Conservation (phyloP, 345 rosid species). For the Linum trigynum region DNA sequence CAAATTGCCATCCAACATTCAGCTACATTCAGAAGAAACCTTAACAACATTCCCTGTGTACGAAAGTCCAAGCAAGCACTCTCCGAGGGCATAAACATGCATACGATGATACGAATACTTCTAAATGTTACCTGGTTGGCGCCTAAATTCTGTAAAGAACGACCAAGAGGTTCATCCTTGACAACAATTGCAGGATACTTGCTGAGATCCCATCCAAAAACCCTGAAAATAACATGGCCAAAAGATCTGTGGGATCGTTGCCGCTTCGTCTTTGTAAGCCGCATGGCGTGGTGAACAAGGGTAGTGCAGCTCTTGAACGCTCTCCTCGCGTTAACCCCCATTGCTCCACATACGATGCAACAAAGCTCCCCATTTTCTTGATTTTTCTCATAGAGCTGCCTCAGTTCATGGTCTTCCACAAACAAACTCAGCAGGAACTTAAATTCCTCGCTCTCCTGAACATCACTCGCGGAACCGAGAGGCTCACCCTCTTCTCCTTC, state of each 20-base stretch:
- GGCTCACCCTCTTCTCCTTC: not conserved
- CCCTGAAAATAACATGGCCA: not conserved
- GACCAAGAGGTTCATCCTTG: not conserved
- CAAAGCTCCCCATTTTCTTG: not conserved
- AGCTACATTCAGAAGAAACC: too few species aligned
- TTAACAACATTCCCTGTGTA: not conserved
- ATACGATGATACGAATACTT: not conserved
- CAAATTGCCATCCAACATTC: too few species aligned
- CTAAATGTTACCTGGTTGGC: not conserved
- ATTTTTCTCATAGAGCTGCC: not conserved
- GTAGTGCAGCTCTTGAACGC: not conserved
- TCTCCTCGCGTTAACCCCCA: not conserved
- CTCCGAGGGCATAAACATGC: not conserved
- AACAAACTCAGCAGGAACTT: not conserved
- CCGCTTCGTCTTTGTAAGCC: not conserved
- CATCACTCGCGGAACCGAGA: not conserved
- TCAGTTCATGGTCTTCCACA: not conserved
- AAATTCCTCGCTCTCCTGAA: not conserved
- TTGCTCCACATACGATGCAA: not conserved
- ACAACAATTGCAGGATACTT: not conserved
- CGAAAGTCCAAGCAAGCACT: too few species aligned
- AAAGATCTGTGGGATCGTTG: not conserved
- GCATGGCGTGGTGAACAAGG: not conserved
- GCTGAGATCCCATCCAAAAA: slow-evolving; percentile 2
- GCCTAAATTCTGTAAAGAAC: not conserved